These are phyloP conservation scores for Byssothecium circinans DNA, from an alignment of 2,329 filamentous ascomycete genomes.

Conservation along the genomic window DNA sequence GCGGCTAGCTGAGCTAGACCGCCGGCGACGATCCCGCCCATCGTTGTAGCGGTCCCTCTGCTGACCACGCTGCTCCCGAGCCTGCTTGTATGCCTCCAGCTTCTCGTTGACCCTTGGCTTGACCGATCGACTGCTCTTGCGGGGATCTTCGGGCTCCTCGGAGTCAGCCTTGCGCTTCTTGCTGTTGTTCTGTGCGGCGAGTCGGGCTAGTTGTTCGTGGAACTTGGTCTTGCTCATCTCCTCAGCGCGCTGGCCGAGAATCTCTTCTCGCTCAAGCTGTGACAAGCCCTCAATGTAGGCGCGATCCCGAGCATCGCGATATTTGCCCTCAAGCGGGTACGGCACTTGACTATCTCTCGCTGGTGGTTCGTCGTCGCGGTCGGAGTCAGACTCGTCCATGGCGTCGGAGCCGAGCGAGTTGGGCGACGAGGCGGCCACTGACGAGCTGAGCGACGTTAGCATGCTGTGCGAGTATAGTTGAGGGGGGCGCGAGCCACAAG, in stretches of 20 bases:
- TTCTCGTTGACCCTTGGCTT: slow-evolving; percentile 66
- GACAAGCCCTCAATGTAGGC: slow-evolving; percentile 77
- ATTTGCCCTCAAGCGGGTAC: slow-evolving; percentile 87
- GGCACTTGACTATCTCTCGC: slow-evolving; percentile 64
- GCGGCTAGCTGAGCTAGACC: slow-evolving; percentile 46
- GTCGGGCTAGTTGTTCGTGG: slow-evolving; percentile 76
- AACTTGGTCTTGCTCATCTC: slow-evolving; percentile 81
- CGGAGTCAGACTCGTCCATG: slow-evolving; percentile 77
- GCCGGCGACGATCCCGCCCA: slow-evolving; percentile 50
- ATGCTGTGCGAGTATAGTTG: slow-evolving; percentile 16
- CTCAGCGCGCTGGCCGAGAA: slow-evolving; percentile 83
- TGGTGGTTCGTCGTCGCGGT: slow-evolving; percentile 42
- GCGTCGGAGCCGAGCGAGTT: slow-evolving; percentile 77
- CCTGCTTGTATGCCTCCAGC: slow-evolving; percentile 65
- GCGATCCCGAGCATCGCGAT: slow-evolving; percentile 59
- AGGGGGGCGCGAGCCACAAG: background rate
- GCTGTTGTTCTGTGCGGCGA: slow-evolving; percentile 65
- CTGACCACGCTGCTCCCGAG: slow-evolving; percentile 62
- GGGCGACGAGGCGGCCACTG: slow-evolving; percentile 64
- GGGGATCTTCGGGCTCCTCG: slow-evolving; percentile 76
- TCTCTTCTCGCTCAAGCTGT: slow-evolving; percentile 87
- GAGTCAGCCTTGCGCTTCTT: slow-evolving; percentile 75
- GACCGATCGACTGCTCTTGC: slow-evolving; percentile 61
- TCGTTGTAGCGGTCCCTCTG: slow-evolving; percentile 45
- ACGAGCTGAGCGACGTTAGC: slow-evolving; percentile 60